Base-by-base conservation (phyloP, 306 rosid genomes). In the Acmispon strigosus region DNA sequence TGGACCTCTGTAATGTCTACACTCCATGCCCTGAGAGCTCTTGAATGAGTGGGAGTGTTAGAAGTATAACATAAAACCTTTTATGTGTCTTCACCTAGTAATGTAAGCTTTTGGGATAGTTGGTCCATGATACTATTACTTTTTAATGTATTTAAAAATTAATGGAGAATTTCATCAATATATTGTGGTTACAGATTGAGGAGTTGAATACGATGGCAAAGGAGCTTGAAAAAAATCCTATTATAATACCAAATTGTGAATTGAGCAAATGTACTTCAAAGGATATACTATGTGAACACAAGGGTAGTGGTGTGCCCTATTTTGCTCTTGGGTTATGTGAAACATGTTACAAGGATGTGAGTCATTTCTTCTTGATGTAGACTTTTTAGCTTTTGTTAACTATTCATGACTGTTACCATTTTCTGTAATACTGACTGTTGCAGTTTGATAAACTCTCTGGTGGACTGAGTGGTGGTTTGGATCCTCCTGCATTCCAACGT, bases 401-500 rank as follows among this genome's bases (percentile, higher is more conserved):
- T 37, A 20, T n/a, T n/a, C 3, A 2, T 37, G 45, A 44, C 47
- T 10, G 29, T n/a, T 62, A 7, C 10, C 53, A 19, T 55, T 66
- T 45, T 39, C 61, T 55, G 45, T 73, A 64, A 4, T 36, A 47
- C 19, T 48, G 72, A 64, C 76, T 78, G 36, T 65, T 73, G 70
- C 62, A 90, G 94, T 84, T 87, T 70, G 54, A 87, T 43, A 80
- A 79, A 77, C 83, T 90, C 72, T 90, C 96, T 62, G 96, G 91
- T 14, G 96, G 93, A 55, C 86, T 90, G 55, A 73, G 64, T 76
- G 96, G 96, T 12, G 96, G 92, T 62, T 68, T 86, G 62, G 86
- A 90, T 82, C 96, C 96, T 82, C 96, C 96, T 22, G 91, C 96
- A 34, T 87, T 87, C 71, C 93, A 86, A 84, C 85, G 49, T 27